Percentiles rank a stretch among this genome's conserved stretches.
These are phyloP conservation scores for Phytophthora macrochlamydospora DNA, from an alignment of 352 stramenopile species.

Conservation along the genomic window DNA sequence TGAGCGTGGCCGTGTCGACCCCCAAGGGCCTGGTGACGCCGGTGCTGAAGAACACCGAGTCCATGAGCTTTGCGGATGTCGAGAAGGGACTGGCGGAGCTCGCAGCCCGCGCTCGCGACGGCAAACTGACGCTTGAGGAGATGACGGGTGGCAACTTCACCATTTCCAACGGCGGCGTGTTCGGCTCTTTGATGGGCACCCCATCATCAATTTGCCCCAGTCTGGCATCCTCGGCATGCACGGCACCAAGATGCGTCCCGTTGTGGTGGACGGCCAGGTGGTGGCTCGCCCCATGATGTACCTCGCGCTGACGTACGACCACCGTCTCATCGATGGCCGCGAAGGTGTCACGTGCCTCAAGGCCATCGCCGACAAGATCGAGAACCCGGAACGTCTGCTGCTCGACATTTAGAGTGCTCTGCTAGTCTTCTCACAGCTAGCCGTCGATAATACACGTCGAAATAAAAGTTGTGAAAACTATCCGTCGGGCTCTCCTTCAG, in stretches of 20 bases:
- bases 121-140: conserved; percentile 78
- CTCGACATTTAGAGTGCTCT: conserved; percentile 91
- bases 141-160: conserved; percentile 91
- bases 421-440: neutral
- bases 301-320: conserved; percentile 99
- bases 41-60: conserved; percentile 97
- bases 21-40: conserved; percentile 98
- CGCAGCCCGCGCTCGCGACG: conserved; percentile 73
- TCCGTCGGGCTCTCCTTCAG: neutral
- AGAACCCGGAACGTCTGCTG: conserved; percentile 95
- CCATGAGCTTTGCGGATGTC: conserved; percentile 98
- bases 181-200: conserved; percentile 96
- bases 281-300: conserved; percentile 99
- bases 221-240: conserved; percentile 99
- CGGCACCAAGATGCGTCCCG: conserved; percentile 96
- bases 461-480: neutral
- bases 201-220: conserved; percentile 99
- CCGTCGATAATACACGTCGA: neutral
- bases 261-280: conserved; percentile 95
- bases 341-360: conserved; percentile 99
- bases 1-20: conserved; percentile 97
- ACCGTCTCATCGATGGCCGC: conserved; percentile 98
- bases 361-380: conserved; percentile 97
- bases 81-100: conserved; percentile 97
- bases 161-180: conserved; percentile 96